A percentile compares a stretch with the other conserved stretches of the same genome.
Conservation (phyloP, 2,329 filamentous ascomycete genomes). For the Pseudocercospora pini-densiflorae region DNA sequence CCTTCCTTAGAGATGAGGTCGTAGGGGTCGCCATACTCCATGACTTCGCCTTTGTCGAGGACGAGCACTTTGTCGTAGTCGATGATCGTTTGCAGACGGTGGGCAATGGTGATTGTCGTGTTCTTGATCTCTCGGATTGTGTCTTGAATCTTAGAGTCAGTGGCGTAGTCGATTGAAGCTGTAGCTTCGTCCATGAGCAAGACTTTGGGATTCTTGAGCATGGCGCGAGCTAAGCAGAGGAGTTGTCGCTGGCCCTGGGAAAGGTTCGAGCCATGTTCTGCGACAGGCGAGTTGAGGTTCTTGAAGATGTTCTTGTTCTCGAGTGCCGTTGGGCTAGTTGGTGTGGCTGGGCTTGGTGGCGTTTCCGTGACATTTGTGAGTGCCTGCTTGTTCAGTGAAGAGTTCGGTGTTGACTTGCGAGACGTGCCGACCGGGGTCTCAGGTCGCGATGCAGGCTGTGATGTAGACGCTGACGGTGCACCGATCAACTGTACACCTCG, state of each 20-base stretch:
- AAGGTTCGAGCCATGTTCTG: slow-evolving; percentile 90
- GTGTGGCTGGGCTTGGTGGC: slow-evolving; percentile 39
- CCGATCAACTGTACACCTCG: slow-evolving; percentile 87
- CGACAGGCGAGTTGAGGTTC: slow-evolving; percentile 80
- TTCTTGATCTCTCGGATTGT: slow-evolving; percentile 90
- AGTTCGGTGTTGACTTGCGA: slow-evolving; percentile 27
- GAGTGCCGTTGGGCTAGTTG: slow-evolving; percentile 47
- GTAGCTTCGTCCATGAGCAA: slow-evolving; percentile 99
- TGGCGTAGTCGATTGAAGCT: slow-evolving; percentile 95
- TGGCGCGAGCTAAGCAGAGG: slow-evolving; percentile 86
- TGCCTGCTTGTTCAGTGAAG: slow-evolving; percentile 35
- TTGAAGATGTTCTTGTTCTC: slow-evolving; percentile 96
- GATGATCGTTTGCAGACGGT: slow-evolving; percentile 93
- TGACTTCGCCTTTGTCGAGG: slow-evolving; percentile 82
- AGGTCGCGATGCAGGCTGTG: slow-evolving; percentile 47
- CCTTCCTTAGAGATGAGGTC: slow-evolving; percentile 74
- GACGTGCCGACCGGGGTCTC: slow-evolving; percentile 36
- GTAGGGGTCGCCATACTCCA: slow-evolving; percentile 91
- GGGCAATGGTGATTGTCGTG: slow-evolving; percentile 96
- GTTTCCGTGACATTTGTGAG: slow-evolving; percentile 40
- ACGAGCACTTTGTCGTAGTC: slow-evolving; percentile 98
- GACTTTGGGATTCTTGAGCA: slow-evolving; percentile 89
- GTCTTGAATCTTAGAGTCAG: slow-evolving; percentile 93
- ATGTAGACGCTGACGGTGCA: slow-evolving; percentile 46
- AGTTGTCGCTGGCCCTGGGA: slow-evolving; percentile 97